Conservation (phyloP, 768 basidiomycete genomes). For the Nidularia sp. region DNA sequence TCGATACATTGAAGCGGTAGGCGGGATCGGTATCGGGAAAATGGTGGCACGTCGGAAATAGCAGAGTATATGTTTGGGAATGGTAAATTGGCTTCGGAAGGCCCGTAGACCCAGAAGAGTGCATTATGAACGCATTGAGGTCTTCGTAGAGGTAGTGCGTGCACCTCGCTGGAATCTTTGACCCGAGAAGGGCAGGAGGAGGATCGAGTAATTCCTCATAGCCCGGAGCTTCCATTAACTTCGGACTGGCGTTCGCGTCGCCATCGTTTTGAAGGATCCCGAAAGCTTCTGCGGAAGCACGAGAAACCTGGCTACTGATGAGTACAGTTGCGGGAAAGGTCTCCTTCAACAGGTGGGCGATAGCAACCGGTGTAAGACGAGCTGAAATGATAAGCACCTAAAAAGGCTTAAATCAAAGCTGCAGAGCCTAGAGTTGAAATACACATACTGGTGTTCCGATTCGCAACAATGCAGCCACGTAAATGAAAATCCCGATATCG, state of each 20-base stretch:
- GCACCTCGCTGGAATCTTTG: conserved; percentile 20
- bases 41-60: conserved; percentile 29
- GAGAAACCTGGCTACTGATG: conserved; percentile 22
- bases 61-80: conserved; percentile 25
- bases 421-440: too few species aligned
- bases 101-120: conserved; percentile 49
- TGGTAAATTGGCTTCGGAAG: conserved; percentile 42
- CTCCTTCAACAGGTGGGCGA: conserved; percentile 27
- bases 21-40: conserved; percentile 22
- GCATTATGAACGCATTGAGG: conserved; percentile 37
- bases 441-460: conserved; percentile 30
- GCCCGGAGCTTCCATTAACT: conserved; percentile 16
- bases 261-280: conserved; percentile 8
- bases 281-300: conserved; percentile 24
- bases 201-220: conserved; percentile 23
- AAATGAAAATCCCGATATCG: conserved; percentile 32
- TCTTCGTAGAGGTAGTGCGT: conserved; percentile 18
- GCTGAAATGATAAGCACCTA: conserved; percentile 32
- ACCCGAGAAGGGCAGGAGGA: conserved; percentile 5
- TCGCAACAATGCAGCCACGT: conserved; percentile 28
- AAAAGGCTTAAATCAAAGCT: too few species aligned
- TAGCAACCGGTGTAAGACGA: conserved; percentile 26
- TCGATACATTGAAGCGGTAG: conserved; percentile 27
- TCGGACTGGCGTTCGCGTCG: conserved; percentile 4
- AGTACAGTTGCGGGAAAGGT: conserved; percentile 24